Conservation (phyloP, 805 yeast species). For the Candida maris region DNA sequence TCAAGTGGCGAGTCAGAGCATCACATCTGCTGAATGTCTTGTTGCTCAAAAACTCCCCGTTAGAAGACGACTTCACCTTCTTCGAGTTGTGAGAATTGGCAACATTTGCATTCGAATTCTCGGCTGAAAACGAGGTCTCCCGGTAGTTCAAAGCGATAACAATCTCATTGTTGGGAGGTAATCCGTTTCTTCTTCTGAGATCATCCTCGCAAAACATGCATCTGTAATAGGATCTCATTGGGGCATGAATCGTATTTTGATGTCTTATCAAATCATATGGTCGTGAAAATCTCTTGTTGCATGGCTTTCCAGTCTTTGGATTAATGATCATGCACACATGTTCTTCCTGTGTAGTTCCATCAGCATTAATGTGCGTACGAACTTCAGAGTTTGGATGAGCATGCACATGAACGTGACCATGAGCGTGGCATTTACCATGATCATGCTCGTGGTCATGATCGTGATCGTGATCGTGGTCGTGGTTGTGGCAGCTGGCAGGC, state of each 20-base stretch:
- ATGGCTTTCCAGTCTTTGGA: constrained; percentile 58
- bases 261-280: constrained; percentile 94
- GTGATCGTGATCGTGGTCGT: constrained; percentile 4
- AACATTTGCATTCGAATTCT: constrained; percentile 28
- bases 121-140: constrained; percentile 23
- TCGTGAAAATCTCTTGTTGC: constrained; percentile 81
- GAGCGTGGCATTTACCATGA: too few species aligned
- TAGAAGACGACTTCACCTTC: constrained; percentile 33
- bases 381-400: neutral
- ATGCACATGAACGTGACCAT: too few species aligned
- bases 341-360: constrained; percentile 24
- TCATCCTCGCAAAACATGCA: constrained; percentile 83
- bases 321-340: constrained; percentile 59
- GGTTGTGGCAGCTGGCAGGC: constrained; percentile 1
- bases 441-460: neutral
- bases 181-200: constrained; percentile 40
- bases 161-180: constrained; percentile 46
- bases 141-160: constrained; percentile 30
- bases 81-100: constrained; percentile 33
- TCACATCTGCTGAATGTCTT: constrained; percentile 92
- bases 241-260: constrained; percentile 93
- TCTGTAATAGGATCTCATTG: constrained; percentile 77
- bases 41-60: constrained; percentile 28
- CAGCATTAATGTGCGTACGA: constrained; percentile 6
- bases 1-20: constrained; percentile 88